These are phyloP conservation scores for Nicotiana rustica DNA, from an alignment of 305 asterid species.

Conservation along the genomic window DNA sequence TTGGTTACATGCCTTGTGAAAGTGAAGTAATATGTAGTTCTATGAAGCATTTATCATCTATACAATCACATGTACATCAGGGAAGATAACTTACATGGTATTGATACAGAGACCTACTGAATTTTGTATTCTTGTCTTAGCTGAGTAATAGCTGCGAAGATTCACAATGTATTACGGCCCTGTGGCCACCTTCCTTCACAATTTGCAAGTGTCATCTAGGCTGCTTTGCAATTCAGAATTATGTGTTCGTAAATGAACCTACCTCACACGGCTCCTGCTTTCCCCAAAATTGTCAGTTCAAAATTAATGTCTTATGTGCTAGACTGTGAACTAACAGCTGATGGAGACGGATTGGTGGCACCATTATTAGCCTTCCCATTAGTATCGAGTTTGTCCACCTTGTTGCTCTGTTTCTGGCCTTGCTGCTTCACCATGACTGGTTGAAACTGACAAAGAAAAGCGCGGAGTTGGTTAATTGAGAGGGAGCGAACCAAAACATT, in stretches of 20 bases:
- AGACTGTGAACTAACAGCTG: slow-evolving; percentile 54
- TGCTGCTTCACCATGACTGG: slow-evolving; percentile 87
- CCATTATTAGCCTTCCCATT: slow-evolving; percentile 54
- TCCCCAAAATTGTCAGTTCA: background rate
- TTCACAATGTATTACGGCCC: background rate
- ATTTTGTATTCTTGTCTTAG: background rate
- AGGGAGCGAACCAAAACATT: background rate
- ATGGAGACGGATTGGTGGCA: slow-evolving; percentile 51
- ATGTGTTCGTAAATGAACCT: background rate
- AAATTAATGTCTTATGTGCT: slow-evolving; percentile 36
- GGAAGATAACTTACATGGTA: background rate
- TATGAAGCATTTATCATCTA: background rate
- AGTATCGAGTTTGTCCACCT: slow-evolving; percentile 49
- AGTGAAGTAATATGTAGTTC: slow-evolving; percentile 1
- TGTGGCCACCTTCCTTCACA: background rate
- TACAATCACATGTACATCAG: slow-evolving; percentile 23
- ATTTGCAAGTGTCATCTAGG: background rate
- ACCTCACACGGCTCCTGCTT: background rate
- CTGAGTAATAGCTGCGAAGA: background rate
- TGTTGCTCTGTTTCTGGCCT: slow-evolving; percentile 46
- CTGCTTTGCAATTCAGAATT: slow-evolving; percentile 8
- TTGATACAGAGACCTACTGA: slow-evolving; percentile 15
- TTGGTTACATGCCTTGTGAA: background rate
- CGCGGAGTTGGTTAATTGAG: background rate
- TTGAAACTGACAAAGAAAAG: slow-evolving; percentile 64